Percentiles rank a stretch among this genome's conserved stretches.
Evolutionary conservation across 1,284 basidiomycete species (phyloP).

Genomic region (Somion occarium): DNA sequence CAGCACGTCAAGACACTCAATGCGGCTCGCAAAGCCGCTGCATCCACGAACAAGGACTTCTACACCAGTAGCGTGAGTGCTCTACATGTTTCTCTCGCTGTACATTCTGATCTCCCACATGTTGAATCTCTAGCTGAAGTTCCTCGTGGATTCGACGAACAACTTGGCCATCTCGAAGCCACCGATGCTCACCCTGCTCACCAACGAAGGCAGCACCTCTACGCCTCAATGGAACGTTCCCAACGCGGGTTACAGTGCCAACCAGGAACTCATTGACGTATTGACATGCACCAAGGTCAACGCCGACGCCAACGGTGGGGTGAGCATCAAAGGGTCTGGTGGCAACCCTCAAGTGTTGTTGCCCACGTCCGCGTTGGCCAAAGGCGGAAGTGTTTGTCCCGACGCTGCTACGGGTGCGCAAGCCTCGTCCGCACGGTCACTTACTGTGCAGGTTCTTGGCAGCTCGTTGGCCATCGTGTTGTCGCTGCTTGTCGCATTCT

Average conservation of each 20-base stretch:
- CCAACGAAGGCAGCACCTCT: slow-evolving; percentile 50
- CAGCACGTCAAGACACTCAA: slow-evolving; percentile 53
- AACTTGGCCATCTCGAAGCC: slow-evolving; percentile 59
- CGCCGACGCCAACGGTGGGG: slow-evolving; percentile 41
- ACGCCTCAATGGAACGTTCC: slow-evolving; percentile 42
- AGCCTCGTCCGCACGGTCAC: slow-evolving; percentile 11
- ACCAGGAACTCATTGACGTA: slow-evolving; percentile 56
- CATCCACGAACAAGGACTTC: slow-evolving; percentile 41
- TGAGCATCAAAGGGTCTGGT: slow-evolving; percentile 28
- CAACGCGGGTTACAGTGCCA: slow-evolving; percentile 38
- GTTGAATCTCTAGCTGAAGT: slow-evolving; percentile 35
- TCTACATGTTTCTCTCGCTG: background rate
- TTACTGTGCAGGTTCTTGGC: background rate
- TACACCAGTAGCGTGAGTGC: slow-evolving; percentile 44
- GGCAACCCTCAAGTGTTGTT: slow-evolving; percentile 40
- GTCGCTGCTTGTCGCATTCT: slow-evolving; percentile 1
- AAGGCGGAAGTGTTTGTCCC: slow-evolving; percentile 15
- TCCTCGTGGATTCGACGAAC: slow-evolving; percentile 39
- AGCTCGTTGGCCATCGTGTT: background rate
- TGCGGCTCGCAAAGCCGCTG: slow-evolving; percentile 54
- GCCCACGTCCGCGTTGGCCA: slow-evolving; percentile 20
- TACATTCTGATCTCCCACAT: background rate
- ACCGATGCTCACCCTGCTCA: slow-evolving; percentile 61
- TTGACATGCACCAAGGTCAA: slow-evolving; percentile 46
- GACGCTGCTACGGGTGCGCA: slow-evolving; percentile 13